Base-by-base conservation (phyloP, 179 eudicot genomes). In the Beta macrorhiza region DNA sequence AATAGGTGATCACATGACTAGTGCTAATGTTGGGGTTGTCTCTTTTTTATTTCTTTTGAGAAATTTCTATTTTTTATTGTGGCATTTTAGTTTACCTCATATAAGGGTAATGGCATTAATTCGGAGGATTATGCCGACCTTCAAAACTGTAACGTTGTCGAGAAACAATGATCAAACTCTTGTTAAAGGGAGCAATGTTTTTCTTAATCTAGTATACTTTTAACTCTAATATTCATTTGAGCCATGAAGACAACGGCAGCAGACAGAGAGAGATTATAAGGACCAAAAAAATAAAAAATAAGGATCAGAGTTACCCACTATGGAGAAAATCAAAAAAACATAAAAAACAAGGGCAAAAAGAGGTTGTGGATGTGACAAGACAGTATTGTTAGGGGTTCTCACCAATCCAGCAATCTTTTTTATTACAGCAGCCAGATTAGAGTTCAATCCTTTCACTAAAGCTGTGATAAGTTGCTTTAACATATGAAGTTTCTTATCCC, bases 371-470 rank as follows among this genome's bases (percentile, higher is more conserved):
- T 20, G 55, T 55, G 20, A 63, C 51, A 57, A 56, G 19, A 56
- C 19, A 55, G 49, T 72, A 32, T 53, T 56, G 70, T 51, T 37
- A 37, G 49, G 49, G 47, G 72, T 78, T 67, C 98, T 88, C 82
- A 94, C 97, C 91, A 93, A 78, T 86, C 90, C 98, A 80, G 98
- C 97, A 81, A 95, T 95, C 88, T 92, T 95, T 79, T 95, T 95
- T 65, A 95, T 88, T 82, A 92, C 74, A 51, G 92, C 92, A 19
- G 95, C 93, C 81, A 92, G 93, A 86, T 91, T 90, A 58, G 93
- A 89, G 89, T 85, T 89, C 77, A 89, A 86, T 76, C 97, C 95
- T 85, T 87, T 93, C n/a, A 93, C 98, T 74, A 92, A 87, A 82
- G 95, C 85, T 37, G 87, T 83, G 78, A 90, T 91, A 58, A 93